Evolutionary conservation across 2,329 filamentous ascomycete genomes (phyloP), one percentile per base, ranked within the genome.

Genomic region (Camptophora hylomeconis): DNA sequence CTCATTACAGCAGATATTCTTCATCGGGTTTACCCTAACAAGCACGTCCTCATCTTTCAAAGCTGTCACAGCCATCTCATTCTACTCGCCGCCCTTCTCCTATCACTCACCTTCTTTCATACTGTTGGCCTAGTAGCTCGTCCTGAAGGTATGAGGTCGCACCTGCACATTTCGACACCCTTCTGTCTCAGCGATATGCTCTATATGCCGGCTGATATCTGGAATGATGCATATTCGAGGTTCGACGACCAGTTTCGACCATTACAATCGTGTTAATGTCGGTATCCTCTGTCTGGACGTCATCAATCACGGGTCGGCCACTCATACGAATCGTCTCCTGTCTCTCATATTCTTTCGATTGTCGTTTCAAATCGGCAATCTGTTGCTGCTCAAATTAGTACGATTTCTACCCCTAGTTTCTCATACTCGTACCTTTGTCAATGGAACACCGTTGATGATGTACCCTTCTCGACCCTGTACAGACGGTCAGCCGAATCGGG

Each of bases 401-500:
- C 17, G 31, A 23, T 36, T 31, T 34, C 38, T 19, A 22, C 9
- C 22, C 22, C 17, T 17, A 28, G 10, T 18, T n/a, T 16, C 19
- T 24, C 19, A 28, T 19, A 24, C 21, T 26, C 45, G 31, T 44
- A 63, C 60, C 48, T 58, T 53, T 36, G 60, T 64, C 31, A 64
- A 46, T 33, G 54, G 56, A 28, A 54, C 47, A 17, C 60, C 60
- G 20, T 53, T 50, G 33, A 64, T 58, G 17, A 64, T 48, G 40
- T 63, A 64, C 20, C 60, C 60, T 46, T 64, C 60, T 33, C 60
- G 56, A 24, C 58, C 58, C 58, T 62, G 44, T 31, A 38, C 18
- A 19, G 17, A 16, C 20, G 15, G 29, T 31, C 29, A 31, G 29
- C 18, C 7, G n/a, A 28, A 13, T 10, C 11, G 8, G n/a, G 22